Conservation (phyloP, 2,329 filamentous ascomycete species). For the Colletotrichum nymphaeae region DNA sequence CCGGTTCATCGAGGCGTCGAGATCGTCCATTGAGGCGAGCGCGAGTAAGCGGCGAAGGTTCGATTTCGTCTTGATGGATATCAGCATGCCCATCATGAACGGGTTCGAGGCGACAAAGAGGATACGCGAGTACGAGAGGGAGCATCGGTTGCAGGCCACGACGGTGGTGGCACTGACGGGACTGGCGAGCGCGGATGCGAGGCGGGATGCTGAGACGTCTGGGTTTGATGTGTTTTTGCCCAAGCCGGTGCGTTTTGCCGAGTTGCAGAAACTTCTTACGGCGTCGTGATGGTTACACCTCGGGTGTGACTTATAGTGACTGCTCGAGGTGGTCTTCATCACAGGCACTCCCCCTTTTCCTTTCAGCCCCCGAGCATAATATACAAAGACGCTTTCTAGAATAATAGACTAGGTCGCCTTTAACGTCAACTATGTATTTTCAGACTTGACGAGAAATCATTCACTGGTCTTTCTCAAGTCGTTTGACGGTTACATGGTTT, state of each 20-base stretch:
- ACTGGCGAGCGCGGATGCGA: slow-evolving; percentile 59
- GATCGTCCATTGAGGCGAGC: background rate
- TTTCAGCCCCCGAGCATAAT: background rate
- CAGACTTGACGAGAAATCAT: too few relatives aligned
- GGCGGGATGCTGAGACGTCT: slow-evolving; percentile 59
- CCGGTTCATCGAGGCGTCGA: slow-evolving; percentile 49
- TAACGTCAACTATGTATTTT: background rate
- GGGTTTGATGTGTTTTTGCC: slow-evolving; percentile 64
- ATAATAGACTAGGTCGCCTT: background rate
- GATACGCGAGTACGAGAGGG: slow-evolving; percentile 60
- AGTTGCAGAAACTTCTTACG: slow-evolving; percentile 51
- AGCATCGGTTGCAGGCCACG: slow-evolving; percentile 51
- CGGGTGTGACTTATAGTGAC: too few relatives aligned
- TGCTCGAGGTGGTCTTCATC: background rate
- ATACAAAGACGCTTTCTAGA: background rate
- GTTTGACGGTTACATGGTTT: background rate
- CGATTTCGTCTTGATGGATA: slow-evolving; percentile 57
- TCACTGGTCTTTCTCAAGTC: background rate
- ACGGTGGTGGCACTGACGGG: slow-evolving; percentile 64
- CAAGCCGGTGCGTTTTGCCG: slow-evolving; percentile 59
- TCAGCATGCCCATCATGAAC: slow-evolving; percentile 68
- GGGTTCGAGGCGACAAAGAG: slow-evolving; percentile 59
- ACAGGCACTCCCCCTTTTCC: too few relatives aligned
- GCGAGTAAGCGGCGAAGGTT: slow-evolving; percentile 39
- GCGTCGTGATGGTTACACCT: background rate